These are phyloP conservation scores for Poronia punctata DNA, from an alignment of 495 filamentous ascomycete genomes.

Conservation along the genomic window DNA sequence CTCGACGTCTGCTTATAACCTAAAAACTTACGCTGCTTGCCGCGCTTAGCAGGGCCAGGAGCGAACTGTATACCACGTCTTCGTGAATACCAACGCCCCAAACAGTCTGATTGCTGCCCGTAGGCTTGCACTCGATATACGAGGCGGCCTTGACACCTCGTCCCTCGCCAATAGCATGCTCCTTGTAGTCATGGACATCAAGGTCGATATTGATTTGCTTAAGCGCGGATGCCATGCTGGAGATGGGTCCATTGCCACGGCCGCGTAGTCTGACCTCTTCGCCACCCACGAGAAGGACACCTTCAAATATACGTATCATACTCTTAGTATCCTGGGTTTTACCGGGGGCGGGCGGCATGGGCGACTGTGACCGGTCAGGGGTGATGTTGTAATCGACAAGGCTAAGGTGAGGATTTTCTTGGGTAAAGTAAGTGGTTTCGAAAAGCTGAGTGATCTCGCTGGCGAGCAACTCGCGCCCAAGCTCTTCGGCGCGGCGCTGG, in stretches of 20 bases:
- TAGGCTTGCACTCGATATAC: constrained; percentile 82
- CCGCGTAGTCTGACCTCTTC: constrained; percentile 71
- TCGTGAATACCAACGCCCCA: constrained; percentile 97
- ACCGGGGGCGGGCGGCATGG: constrained; percentile 59
- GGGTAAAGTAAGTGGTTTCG: constrained; percentile 76
- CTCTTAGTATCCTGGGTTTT: constrained; percentile 69
- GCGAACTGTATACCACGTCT: constrained; percentile 86
- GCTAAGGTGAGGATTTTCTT: constrained; percentile 72
- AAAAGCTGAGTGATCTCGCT: constrained; percentile 83
- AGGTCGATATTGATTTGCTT: constrained; percentile 77
- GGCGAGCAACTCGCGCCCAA: constrained; percentile 75
- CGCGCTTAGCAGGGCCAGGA: constrained; percentile 82
- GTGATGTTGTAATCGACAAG: constrained; percentile 90
- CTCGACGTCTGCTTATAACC: not conserved
- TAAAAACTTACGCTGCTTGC: constrained; percentile 71
- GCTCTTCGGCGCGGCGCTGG: constrained; percentile 64
- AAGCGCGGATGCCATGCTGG: constrained; percentile 77
- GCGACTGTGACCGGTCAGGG: constrained; percentile 72
- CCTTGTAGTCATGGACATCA: constrained; percentile 92
- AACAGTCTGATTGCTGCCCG: constrained; percentile 62
- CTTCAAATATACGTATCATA: constrained; percentile 76
- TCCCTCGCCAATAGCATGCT: constrained; percentile 72
- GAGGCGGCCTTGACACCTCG: constrained; percentile 82
- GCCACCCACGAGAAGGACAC: constrained; percentile 78
- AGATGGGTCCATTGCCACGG: constrained; percentile 83